Conservation (phyloP, 2,329 filamentous ascomycete species). For the Monilinia vaccinii-corymbosi region DNA sequence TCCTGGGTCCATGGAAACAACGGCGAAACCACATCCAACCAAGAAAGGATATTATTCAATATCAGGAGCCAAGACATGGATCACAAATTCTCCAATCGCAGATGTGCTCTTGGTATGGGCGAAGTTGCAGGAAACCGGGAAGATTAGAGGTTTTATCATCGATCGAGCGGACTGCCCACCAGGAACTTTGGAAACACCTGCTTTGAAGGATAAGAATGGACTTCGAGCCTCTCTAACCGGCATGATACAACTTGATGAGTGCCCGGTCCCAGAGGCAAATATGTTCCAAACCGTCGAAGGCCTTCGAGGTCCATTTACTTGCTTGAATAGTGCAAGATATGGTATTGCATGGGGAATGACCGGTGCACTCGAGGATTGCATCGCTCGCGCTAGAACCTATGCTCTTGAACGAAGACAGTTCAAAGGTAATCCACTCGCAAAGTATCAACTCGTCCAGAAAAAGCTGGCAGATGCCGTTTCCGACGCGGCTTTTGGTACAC, state of each 20-base stretch:
- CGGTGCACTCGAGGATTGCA: constrained; percentile 87
- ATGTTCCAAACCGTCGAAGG: constrained; percentile 92
- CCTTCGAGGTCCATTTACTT: constrained; percentile 80
- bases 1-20: constrained; percentile 82
- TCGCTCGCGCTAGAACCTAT: constrained; percentile 72
- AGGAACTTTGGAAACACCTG: constrained; percentile 82
- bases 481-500: constrained; percentile 82
- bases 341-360: constrained; percentile 93
- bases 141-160: constrained; percentile 87
- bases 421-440: constrained; percentile 88
- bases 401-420: constrained; percentile 93
- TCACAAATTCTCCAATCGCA: constrained; percentile 86
- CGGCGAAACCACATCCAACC: constrained; percentile 72
- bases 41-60: constrained; percentile 76
- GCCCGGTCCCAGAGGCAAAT: constrained; percentile 79
- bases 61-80: constrained; percentile 86
- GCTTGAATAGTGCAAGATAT: constrained; percentile 85
- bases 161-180: constrained; percentile 78
- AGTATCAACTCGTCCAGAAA: constrained; percentile 96
- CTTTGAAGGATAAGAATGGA: constrained; percentile 92
- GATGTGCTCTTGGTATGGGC: constrained; percentile 87
- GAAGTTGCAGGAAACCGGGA: constrained; percentile 81
- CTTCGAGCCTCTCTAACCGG: constrained; percentile 89
- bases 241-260: constrained; percentile 93
- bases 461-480: constrained; percentile 90